Evolutionary conservation across 1,139 yeast genomes (phyloP), one percentile per base, ranked within the genome.

Genomic region (Petasospora fabianii): DNA sequence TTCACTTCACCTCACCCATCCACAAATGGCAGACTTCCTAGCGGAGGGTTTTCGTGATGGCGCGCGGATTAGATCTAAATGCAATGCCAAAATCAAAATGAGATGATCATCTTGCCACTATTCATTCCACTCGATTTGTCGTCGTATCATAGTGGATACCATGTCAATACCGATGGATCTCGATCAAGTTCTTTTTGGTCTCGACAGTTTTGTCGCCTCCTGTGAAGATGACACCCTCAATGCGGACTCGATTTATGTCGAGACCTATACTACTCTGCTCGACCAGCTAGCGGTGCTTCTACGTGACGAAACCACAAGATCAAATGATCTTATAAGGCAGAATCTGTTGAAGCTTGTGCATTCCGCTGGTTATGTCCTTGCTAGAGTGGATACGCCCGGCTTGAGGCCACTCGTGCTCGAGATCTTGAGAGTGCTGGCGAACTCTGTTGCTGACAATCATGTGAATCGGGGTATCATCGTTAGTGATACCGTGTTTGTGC

Each of bases 381-480:
- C 35, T n/a, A 11, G 36, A 4, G 24, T 27, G 1, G 29, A 29
- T 0, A 11, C 29, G 10, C 44, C 43, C 1, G 38, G 32, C 2
- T 30, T 29, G 5, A 33, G 50, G 20, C 42, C 40, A 1, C 11
- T 52, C 7, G 18, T 36, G 3, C 9, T 47, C 37, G 55, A 52
- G 26, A 11, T 46, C 16, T 18, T 53, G 13, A 39, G 54, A 13
- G 58, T 53, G 4, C 27, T 53, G 28, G 51, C 51, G 7, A 54
- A 54, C 31, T 49, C 48, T 3, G 47, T 54, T 26, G 58, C 56
- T 14, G 57, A 54, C 41, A 46, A 42, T 24, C 50, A 46, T n/a
- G 27, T 8, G 4, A 54, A 54, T 36, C 43, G 58, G 33, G 30
- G 32, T 5, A 22, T 31, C 2, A 36, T 53, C 3, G 33, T 37